Conservation (phyloP, 371 early-diverging fungal genomes). For the Mortierella sp. region DNA sequence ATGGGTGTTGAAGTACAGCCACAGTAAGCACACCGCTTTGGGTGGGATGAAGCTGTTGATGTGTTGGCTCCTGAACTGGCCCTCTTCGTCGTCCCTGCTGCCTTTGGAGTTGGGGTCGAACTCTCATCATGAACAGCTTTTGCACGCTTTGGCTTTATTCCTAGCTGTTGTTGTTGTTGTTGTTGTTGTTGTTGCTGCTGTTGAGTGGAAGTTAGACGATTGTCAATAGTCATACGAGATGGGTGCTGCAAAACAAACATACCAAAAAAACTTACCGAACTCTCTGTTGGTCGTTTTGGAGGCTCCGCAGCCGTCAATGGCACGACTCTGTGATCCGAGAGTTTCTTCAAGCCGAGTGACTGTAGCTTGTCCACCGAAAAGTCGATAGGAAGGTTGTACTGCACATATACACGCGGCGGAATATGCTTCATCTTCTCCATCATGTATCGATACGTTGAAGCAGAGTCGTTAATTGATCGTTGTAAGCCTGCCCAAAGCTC, state of each 20-base stretch:
- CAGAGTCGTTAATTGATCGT: slow-evolving; percentile 34
- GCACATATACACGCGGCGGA: slow-evolving; percentile 37
- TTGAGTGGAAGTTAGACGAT: no score
- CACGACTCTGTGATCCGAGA: slow-evolving; percentile 30
- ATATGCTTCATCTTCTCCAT: slow-evolving; percentile 50
- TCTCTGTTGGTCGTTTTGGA: slow-evolving; percentile 25
- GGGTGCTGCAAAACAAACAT: not conserved
- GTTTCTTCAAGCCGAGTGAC: slow-evolving; percentile 25
- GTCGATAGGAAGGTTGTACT: slow-evolving; percentile 35
- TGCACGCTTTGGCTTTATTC: slow-evolving; percentile 3
- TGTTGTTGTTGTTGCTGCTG: no score
- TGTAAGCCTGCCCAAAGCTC: slow-evolving; percentile 39
- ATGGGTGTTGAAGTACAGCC: slow-evolving; percentile 73
- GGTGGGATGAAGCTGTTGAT: slow-evolving; percentile 1
- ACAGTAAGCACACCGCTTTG: slow-evolving; percentile 64
- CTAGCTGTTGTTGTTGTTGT: no score
- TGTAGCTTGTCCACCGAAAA: slow-evolving; percentile 39
- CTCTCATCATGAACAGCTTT: slow-evolving; percentile 20
- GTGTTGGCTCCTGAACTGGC: not conserved
- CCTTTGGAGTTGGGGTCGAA: not conserved
- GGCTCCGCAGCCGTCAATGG: slow-evolving; percentile 19
- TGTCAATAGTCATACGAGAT: no score
- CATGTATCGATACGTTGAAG: slow-evolving; percentile 37
- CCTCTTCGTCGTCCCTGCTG: not conserved
- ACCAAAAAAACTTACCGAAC: slow-evolving; percentile 8